Conservation (phyloP, 1,284 basidiomycete genomes). For the Cryptococcus sp. region DNA sequence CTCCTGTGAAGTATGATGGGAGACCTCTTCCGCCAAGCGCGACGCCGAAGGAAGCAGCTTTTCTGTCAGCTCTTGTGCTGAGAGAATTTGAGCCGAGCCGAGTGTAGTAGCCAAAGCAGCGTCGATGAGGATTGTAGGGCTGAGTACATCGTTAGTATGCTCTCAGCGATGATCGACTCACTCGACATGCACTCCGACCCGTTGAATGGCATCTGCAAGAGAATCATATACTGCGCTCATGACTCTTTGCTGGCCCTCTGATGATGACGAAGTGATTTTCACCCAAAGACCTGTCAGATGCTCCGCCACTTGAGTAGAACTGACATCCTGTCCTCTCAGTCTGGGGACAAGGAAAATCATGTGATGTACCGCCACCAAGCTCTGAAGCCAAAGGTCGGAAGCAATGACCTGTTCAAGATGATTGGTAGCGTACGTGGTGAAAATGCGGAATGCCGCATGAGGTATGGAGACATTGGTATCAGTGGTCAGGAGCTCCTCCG, state of each 20-base stretch:
- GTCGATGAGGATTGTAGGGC: conserved; percentile 39
- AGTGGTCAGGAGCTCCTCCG: conserved; percentile 51
- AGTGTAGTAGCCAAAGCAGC: conserved; percentile 38
- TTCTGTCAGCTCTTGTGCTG: conserved; percentile 18
- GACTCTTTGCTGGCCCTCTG: conserved; percentile 20
- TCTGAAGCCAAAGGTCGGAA: conserved; percentile 34
- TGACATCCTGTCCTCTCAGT: conserved; percentile 17
- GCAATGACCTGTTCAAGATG: conserved; percentile 26
- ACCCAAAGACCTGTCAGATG: conserved; percentile 26
- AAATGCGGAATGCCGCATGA: conserved; percentile 28
- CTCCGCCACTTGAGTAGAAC: conserved; percentile 4
- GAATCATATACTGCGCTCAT: conserved; percentile 23
- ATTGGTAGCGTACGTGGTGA: conserved; percentile 35
- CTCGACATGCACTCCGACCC: conserved; percentile 29
- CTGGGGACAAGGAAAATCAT: conserved; percentile 36
- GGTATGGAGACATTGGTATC: conserved; percentile 13
- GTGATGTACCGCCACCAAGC: conserved; percentile 42
- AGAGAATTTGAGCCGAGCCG: conserved; percentile 10
- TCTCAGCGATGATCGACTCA: not conserved
- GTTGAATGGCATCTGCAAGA: conserved; percentile 21
- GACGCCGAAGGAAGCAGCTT: conserved; percentile 29
- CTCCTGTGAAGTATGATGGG: conserved; percentile 50
- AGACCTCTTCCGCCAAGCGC: conserved; percentile 19
- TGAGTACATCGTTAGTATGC: conserved; percentile 4
- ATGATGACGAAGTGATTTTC: conserved; percentile 4